Percentiles rank a stretch among this genome's conserved stretches.
Evolutionary conservation across 2,329 filamentous ascomycete species (phyloP).

Genomic region (Mycogone perniciosa): DNA sequence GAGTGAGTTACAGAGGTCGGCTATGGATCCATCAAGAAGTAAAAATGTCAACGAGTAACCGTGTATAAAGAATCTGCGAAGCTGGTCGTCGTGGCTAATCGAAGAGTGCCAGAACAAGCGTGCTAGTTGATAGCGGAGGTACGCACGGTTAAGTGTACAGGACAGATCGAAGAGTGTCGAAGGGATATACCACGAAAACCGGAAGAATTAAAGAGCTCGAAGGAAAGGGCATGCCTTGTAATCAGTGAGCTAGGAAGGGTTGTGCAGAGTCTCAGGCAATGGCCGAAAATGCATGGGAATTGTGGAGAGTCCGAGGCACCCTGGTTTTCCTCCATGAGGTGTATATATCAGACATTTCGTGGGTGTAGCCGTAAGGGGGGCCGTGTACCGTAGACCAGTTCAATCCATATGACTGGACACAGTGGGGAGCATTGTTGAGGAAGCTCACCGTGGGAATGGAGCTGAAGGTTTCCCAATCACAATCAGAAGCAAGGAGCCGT

Average conservation of each 20-base stretch:
- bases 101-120: no score
- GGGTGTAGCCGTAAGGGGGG: conserved; percentile 3
- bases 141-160: no score
- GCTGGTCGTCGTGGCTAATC: no score
- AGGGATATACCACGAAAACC: no score
- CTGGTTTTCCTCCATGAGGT: conserved; percentile 19
- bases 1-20: background rate
- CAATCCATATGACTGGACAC: conserved; percentile 8
- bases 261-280: conserved; percentile 40
- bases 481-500: conserved; percentile 26
- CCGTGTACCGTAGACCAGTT: conserved; percentile 6
- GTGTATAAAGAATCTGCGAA: background rate
- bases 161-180: no score
- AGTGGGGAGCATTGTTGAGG: background rate
- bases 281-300: conserved; percentile 31
- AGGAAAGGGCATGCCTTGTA: no score
- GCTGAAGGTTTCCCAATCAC: conserved; percentile 14
- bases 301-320: conserved; percentile 28
- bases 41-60: background rate
- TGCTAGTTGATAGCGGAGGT: no score
- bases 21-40: background rate
- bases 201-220: no score
- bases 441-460: conserved; percentile 1
- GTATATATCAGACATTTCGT: conserved; percentile 10
- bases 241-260: conserved; percentile 15